phyloP scores from a whole-genome alignment of 345 rosid species.

The Aquilaria malaccensis region DNA sequence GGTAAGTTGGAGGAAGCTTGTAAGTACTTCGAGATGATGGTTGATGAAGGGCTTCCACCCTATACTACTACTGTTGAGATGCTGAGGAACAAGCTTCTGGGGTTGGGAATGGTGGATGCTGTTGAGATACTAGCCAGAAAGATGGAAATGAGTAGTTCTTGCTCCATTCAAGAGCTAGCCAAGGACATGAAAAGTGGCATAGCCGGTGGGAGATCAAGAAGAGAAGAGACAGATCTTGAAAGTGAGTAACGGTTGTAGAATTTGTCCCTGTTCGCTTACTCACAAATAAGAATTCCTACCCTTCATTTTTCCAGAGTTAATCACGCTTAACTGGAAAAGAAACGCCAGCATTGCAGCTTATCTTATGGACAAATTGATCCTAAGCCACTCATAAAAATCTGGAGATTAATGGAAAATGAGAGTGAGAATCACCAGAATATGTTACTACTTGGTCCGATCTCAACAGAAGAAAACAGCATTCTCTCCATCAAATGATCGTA shows the following conservation, averaged over 20 bases:
- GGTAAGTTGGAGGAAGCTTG: slow-evolving; percentile 79
- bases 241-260: slow-evolving; percentile 21
- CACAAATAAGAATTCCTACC: background rate
- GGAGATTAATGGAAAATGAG: no score
- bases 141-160: slow-evolving; percentile 66
- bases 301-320: no score
- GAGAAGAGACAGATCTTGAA: slow-evolving; percentile 31
- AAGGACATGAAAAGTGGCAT: slow-evolving; percentile 55
- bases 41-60: slow-evolving; percentile 87
- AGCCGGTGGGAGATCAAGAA: slow-evolving; percentile 18
- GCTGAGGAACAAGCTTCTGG: slow-evolving; percentile 59
- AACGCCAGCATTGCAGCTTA: no score
- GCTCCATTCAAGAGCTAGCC: slow-evolving; percentile 58
- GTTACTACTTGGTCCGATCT: no score
- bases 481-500: no score
- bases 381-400: no score
- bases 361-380: no score
- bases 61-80: slow-evolving; percentile 63
- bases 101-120: slow-evolving; percentile 48
- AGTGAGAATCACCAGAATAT: no score
- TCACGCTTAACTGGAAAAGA: no score
- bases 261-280: background rate
- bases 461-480: no score
- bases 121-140: slow-evolving; percentile 61
- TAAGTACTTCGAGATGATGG: slow-evolving; percentile 84